Evolutionary conservation across 2,329 filamentous ascomycete species (phyloP), one percentile per base, ranked within the genome.

Genomic region (Arthrobotrys pseudoclavata): DNA sequence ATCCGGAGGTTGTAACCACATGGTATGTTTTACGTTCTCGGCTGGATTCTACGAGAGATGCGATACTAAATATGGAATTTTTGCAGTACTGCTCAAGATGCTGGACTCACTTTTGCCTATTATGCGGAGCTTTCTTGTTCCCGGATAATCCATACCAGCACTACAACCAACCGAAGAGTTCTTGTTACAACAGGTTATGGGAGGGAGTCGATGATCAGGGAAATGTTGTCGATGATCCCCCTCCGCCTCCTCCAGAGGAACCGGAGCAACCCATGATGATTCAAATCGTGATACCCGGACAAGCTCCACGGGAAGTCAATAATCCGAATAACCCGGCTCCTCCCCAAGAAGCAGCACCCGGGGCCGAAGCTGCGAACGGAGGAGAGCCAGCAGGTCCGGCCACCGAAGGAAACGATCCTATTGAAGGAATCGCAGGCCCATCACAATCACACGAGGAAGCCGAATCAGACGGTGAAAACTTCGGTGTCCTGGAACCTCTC

Each of bases 1-100:
- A 86, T 93, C 91, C 0, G 90, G 92, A 82, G 96, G 96, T 45
- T 99, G 96, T 86, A 97, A 97, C 84, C 94, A 97, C 84, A 98
- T 98, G 94, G 92, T 91, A 61, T 97, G 95, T 84, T 93, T 91
- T 83, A 40, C n/a, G 9, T 26, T 18, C 24, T 50, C 31, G n/a
- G 12, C 15, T 37, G 24, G 15, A 34, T 4, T 15, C 3, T 29
- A 22, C n/a, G 3, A 13, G n/a, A 15, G 22, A 40, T n/a, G n/a
- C 9, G 13, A n/a, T 26, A 47, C 10, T 61, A 61, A 42, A 52
- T 29, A 45, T 3, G 13, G 31, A 1, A 7, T 29, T 37, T 2
- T 26, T 13, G 3, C 48, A 79, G 68, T 79, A 67, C 22, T 75
- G 70, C 50, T 76, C 81, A 79, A 63, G 90, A 79, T 99, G 96